Evolutionary conservation across 176 grass and related monocot species (phyloP), one percentile per base, ranked within the genome.

Genomic region (Paspalum vaginatum): DNA sequence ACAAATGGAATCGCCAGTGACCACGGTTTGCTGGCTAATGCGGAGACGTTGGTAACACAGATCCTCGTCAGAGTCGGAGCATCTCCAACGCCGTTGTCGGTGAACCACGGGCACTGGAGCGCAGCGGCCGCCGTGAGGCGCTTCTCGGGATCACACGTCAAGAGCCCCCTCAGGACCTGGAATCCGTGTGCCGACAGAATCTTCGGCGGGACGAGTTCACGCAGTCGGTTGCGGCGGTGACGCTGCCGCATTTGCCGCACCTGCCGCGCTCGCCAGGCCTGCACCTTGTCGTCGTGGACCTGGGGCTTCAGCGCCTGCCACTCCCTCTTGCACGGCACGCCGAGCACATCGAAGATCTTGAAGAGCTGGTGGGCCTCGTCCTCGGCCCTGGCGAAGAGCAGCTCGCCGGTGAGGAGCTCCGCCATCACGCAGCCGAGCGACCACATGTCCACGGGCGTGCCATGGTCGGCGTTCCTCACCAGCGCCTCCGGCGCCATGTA

Each of bases 351-450:
- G 62, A 65, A 65, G 62, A 65, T 42, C 38, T 65, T 42, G 37
- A 9, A 20, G 0, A 65, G 62, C 62, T 42, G 62, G 2, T 11
- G 9, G 37, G 62, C 62, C 15, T 65, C 16, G 62, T n/a, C 62
- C 62, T 41, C 37, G 55, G 21, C 55, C 7, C 39, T 37, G 6
- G 8, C 62, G 62, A 65, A 65, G 7, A 15, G 38, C 15, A 0
- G 62, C 55, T 24, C 24, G 20, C 55, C 55, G 55, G 55, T 58
- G 55, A 58, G 55, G 55, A 58, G 21, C 55, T 58, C 55, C 55
- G n/a, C 55, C 55, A 58, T 58, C n/a, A 58, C 55, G 55, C 55
- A 58, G 55, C 55, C 55, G 55, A 58, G 55, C 9, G 55, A 58
- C 55, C 55, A 58, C 21, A 58, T 9, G 55, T 58, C 55, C 55